Evolutionary conservation across 2,329 filamentous ascomycete genomes (phyloP).

Genomic region (Fusarium chaquense): DNA sequence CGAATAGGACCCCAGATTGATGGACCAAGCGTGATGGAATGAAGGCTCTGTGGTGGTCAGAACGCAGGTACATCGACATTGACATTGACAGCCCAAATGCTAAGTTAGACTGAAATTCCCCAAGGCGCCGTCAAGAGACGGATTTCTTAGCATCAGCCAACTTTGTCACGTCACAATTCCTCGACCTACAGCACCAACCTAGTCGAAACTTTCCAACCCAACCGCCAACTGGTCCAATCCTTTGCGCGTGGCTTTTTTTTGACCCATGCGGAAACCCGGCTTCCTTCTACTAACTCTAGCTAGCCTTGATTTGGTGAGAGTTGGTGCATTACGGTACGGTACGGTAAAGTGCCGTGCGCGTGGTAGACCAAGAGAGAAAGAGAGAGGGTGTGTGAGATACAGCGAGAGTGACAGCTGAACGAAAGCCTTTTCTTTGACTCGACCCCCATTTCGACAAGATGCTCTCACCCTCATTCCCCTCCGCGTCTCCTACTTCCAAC

Average conservation of each 20-base stretch:
- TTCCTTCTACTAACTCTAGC: slow-evolving; percentile 30
- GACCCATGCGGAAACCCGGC: slow-evolving; percentile 42
- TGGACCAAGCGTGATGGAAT: slow-evolving; percentile 27
- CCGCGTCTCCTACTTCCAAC: slow-evolving; percentile 31
- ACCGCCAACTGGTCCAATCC: slow-evolving; percentile 37
- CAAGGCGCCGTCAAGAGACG: slow-evolving; percentile 34
- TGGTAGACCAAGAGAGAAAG: slow-evolving; percentile 12
- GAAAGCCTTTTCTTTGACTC: slow-evolving; percentile 38
- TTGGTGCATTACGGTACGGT: slow-evolving; percentile 5
- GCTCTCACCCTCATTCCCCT: slow-evolving; percentile 36
- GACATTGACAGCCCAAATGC: slow-evolving; percentile 1
- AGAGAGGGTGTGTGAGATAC: not conserved
- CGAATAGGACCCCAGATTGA: slow-evolving; percentile 22
- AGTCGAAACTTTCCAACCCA: slow-evolving; percentile 25
- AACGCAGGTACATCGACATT: slow-evolving; percentile 24
- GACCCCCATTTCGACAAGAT: slow-evolving; percentile 32
- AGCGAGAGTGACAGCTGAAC: slow-evolving; percentile 18
- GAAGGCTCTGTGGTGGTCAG: slow-evolving; percentile 25
- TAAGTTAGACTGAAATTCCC: slow-evolving; percentile 37
- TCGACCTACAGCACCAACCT: slow-evolving; percentile 23
- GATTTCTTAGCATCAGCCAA: slow-evolving; percentile 37
- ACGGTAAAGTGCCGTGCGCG: slow-evolving; percentile 24
- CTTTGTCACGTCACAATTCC: slow-evolving; percentile 48
- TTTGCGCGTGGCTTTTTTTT: slow-evolving; percentile 42
- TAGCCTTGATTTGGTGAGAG: slow-evolving; percentile 35